Evolutionary conservation across 202 grass and related monocot species (phyloP).

Genomic region (Zizania palustris): DNA sequence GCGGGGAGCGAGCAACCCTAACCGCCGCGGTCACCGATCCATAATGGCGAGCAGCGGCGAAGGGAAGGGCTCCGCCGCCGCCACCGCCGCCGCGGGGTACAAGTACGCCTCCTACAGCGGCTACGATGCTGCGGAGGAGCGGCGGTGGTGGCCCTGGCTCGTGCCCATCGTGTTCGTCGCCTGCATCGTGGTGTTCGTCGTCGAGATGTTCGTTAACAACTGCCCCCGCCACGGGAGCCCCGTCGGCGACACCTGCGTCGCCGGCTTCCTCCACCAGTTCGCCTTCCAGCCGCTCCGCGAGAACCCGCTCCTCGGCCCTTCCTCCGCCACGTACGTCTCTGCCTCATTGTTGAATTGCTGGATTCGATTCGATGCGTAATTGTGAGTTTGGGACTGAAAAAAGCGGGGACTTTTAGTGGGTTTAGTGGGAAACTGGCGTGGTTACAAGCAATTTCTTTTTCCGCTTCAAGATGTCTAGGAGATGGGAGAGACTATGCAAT

Average conservation of each 20-base stretch:
- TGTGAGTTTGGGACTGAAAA: not conserved
- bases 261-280: conserved; percentile 67
- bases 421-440: not conserved
- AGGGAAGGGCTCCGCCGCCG: conserved; percentile 42
- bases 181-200: conserved; percentile 73
- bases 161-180: conserved; percentile 69
- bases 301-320: conserved; percentile 87
- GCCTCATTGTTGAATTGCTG: not conserved
- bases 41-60: conserved; percentile 46
- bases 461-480: not conserved
- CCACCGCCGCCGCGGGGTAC: conserved; percentile 19
- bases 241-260: conserved; percentile 48
- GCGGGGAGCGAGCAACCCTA: not conserved
- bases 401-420: not conserved
- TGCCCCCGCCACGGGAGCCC: conserved; percentile 59
- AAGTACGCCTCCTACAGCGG: conserved; percentile 42
- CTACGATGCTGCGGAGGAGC: conserved; percentile 44
- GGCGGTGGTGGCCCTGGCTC: conserved; percentile 72
- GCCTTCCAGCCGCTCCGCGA: conserved; percentile 83
- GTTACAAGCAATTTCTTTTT: not conserved
- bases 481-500: conserved; percentile 8
- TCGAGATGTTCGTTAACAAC: conserved; percentile 86
- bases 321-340: conserved; percentile 67
- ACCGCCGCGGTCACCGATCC: not conserved
- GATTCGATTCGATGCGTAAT: not conserved